Evolutionary conservation across 441 rosid genomes (phyloP), one percentile per base, ranked within the genome.

Genomic region (Jatropha podagrica): DNA sequence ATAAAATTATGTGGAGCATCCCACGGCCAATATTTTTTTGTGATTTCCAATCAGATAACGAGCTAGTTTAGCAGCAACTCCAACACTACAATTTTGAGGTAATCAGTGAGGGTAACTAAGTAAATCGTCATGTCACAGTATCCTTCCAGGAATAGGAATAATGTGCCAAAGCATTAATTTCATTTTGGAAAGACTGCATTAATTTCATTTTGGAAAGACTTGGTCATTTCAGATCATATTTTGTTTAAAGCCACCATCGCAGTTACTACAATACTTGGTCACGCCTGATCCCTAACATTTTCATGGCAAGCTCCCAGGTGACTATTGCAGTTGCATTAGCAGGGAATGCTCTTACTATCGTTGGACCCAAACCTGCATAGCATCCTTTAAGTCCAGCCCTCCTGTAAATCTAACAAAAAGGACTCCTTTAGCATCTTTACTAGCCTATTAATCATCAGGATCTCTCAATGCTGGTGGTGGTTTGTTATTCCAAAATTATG

Each of bases 311-410:
- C 81, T 95, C 99, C 97, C 97, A 93, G 68, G 97, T 84, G 68
- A 92, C 97, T 46, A 95, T 95, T 37, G 98, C 97, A 54, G 92
- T 90, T 44, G 98, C 99, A 80, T 95, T 95, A 69, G 99, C 98
- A 67, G 98, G 97, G 80, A 95, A 93, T 56, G 97, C 96, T 83
- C 98, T 87, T 56, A 79, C 79, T 14, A 93, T 81, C 20, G 98
- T 95, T 1, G 93, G 98, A 74, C 92, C 91, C 56, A 95, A 82
- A 69, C 97, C 98, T 7, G 97, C 77, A 55, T 92, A 89, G 84
- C 97, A 92, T 78, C 94, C 97, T 81, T 84, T 88, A 41, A 92
- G 49, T 78, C 97, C 97, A 51, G 90, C 89, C 77, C 88, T 86
- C 80, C 82, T 82, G 83, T 89, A 87, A 77, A 90, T 85, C 97